Percentiles rank a stretch among this genome's conserved stretches.
Conservation (phyloP, 495 filamentous ascomycete species). For the Penicillium robsamsonii region DNA sequence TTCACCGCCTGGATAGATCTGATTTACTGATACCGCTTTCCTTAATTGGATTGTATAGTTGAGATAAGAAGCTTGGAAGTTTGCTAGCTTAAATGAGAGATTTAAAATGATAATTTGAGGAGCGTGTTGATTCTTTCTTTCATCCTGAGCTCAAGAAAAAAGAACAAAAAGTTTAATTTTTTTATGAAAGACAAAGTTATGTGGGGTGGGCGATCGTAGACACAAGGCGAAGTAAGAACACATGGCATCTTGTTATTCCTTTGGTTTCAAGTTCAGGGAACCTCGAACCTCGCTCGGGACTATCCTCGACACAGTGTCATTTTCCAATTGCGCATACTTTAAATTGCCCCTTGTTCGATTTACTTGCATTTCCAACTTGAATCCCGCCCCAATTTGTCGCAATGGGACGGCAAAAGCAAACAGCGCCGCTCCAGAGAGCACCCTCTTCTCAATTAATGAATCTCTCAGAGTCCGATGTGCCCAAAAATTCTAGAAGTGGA, state of each 20-base stretch:
- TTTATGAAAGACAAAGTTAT: background rate
- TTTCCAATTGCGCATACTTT: background rate
- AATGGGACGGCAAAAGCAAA: constrained; percentile 75
- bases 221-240: constrained; percentile 39
- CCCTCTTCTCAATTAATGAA: constrained; percentile 61
- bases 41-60: background rate
- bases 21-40: constrained; percentile 18
- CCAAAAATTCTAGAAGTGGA: constrained; percentile 31
- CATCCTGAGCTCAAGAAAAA: constrained; percentile 14
- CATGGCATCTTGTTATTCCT: constrained; percentile 37
- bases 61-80: background rate
- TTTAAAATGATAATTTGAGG: background rate
- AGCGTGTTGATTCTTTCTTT: background rate
- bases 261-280: constrained; percentile 9
- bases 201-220: constrained; percentile 28
- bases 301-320: background rate
- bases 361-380: constrained; percentile 1
- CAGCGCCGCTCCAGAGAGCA: constrained; percentile 62
- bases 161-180: background rate
- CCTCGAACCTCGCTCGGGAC: background rate
- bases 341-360: background rate
- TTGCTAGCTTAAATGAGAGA: background rate
- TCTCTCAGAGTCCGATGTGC: constrained; percentile 29
- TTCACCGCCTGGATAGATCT: constrained; percentile 21
- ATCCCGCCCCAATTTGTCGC: constrained; percentile 8